Conservation (phyloP, 805 yeast genomes). For the Wickerhamomyces chaumierensis region DNA sequence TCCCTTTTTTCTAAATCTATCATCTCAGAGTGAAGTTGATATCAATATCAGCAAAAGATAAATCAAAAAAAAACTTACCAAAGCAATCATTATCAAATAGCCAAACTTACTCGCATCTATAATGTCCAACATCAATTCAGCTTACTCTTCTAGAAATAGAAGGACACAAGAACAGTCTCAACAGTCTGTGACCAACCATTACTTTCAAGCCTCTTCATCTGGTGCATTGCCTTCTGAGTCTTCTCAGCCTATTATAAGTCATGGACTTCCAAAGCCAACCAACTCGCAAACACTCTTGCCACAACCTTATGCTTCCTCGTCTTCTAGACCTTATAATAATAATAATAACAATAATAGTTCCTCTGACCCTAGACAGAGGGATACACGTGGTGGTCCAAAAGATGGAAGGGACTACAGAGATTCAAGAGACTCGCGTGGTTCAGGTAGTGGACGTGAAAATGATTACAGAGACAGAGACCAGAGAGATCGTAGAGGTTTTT, state of each 20-base stretch:
- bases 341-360: too few relatives aligned
- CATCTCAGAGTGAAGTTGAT: too few relatives aligned
- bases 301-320: too few relatives aligned
- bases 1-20: too few relatives aligned
- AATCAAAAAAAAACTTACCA: too few relatives aligned
- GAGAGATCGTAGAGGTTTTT: conserved; percentile 2
- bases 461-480: neutral
- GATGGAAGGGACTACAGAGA: conserved; percentile 3
- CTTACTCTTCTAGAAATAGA: conserved; percentile 13
- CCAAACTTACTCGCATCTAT: too few relatives aligned
- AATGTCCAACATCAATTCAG: neutral
- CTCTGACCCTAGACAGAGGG: neutral
- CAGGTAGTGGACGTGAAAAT: too few relatives aligned
- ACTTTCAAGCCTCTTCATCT: neutral
- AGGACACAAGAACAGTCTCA: conserved; percentile 2
- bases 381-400: conserved; percentile 1
- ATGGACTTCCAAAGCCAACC: neutral
- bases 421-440: conserved; percentile 3
- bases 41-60: too few relatives aligned
- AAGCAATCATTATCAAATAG: too few relatives aligned
- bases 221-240: too few relatives aligned
- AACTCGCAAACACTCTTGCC: neutral
- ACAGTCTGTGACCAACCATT: neutral
- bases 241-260: too few relatives aligned
- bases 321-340: too few relatives aligned